A percentile compares a stretch with the other conserved stretches of the same genome.
Evolutionary conservation across 129 eudicot species (phyloP).

Genomic region (Centella asiatica): DNA sequence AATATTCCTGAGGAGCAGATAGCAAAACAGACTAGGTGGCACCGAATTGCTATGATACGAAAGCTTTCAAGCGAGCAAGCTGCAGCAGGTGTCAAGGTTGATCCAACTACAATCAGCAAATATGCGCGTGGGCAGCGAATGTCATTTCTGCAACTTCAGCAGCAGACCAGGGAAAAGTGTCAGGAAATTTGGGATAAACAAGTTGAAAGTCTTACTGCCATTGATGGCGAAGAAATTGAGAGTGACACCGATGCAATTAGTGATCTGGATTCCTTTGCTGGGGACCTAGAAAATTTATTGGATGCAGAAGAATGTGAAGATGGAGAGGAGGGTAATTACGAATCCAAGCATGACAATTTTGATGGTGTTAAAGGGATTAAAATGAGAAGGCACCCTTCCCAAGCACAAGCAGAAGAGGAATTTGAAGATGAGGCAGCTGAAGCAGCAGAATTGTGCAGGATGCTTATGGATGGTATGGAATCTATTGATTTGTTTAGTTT

Average conservation of each 20-base stretch:
- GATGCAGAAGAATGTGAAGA: conserved; percentile 89
- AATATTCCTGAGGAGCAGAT: conserved; percentile 91
- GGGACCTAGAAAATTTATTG: conserved; percentile 85
- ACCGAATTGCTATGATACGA: conserved; percentile 91
- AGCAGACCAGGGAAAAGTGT: conserved; percentile 93
- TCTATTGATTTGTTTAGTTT: not conserved
- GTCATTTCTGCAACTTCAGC: conserved; percentile 97
- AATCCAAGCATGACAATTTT: conserved; percentile 46
- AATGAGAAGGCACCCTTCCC: conserved; percentile 80
- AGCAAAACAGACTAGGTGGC: conserved; percentile 83
- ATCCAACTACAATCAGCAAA: conserved; percentile 82
- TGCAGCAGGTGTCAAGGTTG: conserved; percentile 89
- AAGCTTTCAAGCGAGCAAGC: conserved; percentile 99
- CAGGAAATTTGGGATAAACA: conserved; percentile 98
- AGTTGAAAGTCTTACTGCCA: conserved; percentile 64
- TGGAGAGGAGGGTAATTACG: conserved; percentile 53
- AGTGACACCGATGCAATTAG: conserved; percentile 86
- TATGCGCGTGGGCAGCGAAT: conserved; percentile 95
- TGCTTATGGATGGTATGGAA: conserved; percentile 89
- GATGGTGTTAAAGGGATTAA: conserved; percentile 84
- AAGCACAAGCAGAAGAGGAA: conserved; percentile 83
- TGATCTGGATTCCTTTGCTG: conserved; percentile 94
- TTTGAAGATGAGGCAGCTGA: conserved; percentile 95
- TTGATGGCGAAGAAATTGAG: conserved; percentile 86
- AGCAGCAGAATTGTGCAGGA: conserved; percentile 89